Percentiles rank a stretch among this genome's conserved stretches.
Conservation (phyloP, 192 early-diverging fungal genomes). For the Rhizoclosmatium sp. region DNA sequence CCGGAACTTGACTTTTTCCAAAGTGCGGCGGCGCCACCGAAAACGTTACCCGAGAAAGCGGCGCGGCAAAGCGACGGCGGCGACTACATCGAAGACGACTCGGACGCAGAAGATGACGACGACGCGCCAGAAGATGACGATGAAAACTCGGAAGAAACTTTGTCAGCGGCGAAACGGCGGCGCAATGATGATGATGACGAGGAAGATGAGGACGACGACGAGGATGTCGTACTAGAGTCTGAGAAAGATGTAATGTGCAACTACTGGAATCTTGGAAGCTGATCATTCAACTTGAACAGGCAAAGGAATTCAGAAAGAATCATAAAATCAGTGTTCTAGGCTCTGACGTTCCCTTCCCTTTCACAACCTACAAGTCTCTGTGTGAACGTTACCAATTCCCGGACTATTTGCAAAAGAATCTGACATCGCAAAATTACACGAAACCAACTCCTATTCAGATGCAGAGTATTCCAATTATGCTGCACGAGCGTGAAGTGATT, state of each 20-base stretch:
- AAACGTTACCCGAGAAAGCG: neutral
- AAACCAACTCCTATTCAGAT: slow-evolving; percentile 93
- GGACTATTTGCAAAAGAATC: slow-evolving; percentile 76
- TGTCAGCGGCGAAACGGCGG: neutral
- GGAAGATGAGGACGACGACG: slow-evolving; percentile 11
- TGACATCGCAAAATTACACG: slow-evolving; percentile 71
- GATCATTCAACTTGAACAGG: slow-evolving; percentile 33
- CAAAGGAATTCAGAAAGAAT: slow-evolving; percentile 72
- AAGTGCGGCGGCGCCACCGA: neutral
- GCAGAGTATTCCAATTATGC: slow-evolving; percentile 87
- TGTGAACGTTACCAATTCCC: slow-evolving; percentile 69
- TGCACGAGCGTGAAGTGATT: slow-evolving; percentile 95
- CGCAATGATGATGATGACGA: neutral
- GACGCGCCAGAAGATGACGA: slow-evolving; percentile 1
- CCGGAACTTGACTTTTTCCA: slow-evolving; percentile 53
- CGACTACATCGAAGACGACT: slow-evolving; percentile 10
- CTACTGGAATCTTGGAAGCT: slow-evolving; percentile 3
- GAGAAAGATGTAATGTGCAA: slow-evolving; percentile 8
- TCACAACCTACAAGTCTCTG: slow-evolving; percentile 82
- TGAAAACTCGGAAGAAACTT: neutral
- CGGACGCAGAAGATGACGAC: slow-evolving; percentile 5
- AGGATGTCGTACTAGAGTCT: slow-evolving; percentile 6
- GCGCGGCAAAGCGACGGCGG: neutral
- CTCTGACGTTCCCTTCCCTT: slow-evolving; percentile 84
- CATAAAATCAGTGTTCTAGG: slow-evolving; percentile 86